Percentiles rank a stretch among this genome's conserved stretches.
Conservation (phyloP, 345 rosid genomes). For the Lepidium aucheri region DNA sequence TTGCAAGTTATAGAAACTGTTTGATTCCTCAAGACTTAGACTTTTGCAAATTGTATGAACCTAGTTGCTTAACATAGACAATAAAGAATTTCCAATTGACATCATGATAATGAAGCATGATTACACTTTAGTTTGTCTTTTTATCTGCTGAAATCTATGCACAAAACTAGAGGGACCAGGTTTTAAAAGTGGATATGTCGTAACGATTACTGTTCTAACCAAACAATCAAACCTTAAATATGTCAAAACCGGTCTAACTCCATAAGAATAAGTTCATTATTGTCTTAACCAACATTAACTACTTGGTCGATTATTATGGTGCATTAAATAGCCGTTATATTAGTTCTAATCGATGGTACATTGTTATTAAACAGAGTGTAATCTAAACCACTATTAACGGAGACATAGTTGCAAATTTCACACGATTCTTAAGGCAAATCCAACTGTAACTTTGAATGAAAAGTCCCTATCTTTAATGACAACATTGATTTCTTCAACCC, state of each 20-base stretch:
- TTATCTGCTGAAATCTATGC: too few species aligned
- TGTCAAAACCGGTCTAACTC: background rate
- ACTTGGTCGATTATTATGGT: background rate
- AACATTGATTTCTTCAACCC: slow-evolving; percentile 13
- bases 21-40: slow-evolving; percentile 10
- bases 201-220: background rate
- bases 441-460: slow-evolving; percentile 7
- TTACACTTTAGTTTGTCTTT: too few species aligned
- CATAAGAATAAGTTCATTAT: background rate
- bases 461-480: background rate
- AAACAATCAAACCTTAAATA: background rate
- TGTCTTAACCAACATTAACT: slow-evolving; percentile 1
- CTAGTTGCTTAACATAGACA: background rate
- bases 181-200: too few species aligned
- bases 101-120: background rate
- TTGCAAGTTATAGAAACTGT: background rate
- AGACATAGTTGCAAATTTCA: background rate
- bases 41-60: slow-evolving; percentile 13
- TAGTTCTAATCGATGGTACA: background rate
- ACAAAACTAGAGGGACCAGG: too few species aligned
- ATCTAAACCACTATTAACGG: slow-evolving; percentile 8
- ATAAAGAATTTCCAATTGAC: background rate
- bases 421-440: slow-evolving; percentile 14
- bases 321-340: slow-evolving; percentile 10
- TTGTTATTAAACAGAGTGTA: background rate